phyloP scores from a whole-genome alignment of 2,329 filamentous ascomycete genomes.

The Xylariaceae sp. region DNA sequence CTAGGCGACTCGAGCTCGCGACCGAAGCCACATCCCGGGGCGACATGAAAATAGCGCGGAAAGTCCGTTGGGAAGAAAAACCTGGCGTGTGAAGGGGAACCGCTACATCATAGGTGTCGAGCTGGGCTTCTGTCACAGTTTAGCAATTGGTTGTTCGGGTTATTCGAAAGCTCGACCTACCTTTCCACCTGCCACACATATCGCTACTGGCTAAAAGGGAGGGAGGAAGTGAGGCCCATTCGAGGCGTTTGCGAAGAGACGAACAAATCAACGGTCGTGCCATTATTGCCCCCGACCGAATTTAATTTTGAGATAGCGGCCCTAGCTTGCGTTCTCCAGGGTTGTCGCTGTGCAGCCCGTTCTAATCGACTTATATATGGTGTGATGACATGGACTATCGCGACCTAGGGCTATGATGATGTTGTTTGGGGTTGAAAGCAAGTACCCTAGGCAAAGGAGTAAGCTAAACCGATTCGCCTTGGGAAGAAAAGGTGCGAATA shows the following conservation, averaged over 20 bases:
- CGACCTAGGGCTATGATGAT: too few species aligned
- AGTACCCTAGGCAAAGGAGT: too few species aligned
- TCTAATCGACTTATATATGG: neutral
- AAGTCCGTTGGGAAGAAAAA: slow-evolving; percentile 21
- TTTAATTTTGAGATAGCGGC: too few species aligned
- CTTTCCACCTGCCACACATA: slow-evolving; percentile 28
- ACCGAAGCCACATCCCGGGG: slow-evolving; percentile 35
- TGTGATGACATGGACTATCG: neutral
- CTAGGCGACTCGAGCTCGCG: slow-evolving; percentile 34
- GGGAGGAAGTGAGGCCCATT: slow-evolving; percentile 28
- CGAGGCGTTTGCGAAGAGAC: slow-evolving; percentile 30
- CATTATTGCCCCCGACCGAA: slow-evolving; percentile 18
- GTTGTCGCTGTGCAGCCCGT: too few species aligned
- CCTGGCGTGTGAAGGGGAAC: slow-evolving; percentile 32
- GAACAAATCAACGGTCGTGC: slow-evolving; percentile 28
- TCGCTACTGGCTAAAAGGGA: slow-evolving; percentile 25
- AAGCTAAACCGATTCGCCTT: neutral
- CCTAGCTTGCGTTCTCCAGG: too few species aligned
- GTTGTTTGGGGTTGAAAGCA: too few species aligned
- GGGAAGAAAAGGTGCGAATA: neutral
- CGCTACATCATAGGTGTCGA: slow-evolving; percentile 45
- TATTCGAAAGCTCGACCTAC: slow-evolving; percentile 15
- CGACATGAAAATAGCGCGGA: slow-evolving; percentile 42
- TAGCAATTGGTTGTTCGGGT: slow-evolving; percentile 8
- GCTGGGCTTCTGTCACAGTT: slow-evolving; percentile 38